Conservation (phyloP, 106 monocot species). For the Xerophyta viscosa region DNA sequence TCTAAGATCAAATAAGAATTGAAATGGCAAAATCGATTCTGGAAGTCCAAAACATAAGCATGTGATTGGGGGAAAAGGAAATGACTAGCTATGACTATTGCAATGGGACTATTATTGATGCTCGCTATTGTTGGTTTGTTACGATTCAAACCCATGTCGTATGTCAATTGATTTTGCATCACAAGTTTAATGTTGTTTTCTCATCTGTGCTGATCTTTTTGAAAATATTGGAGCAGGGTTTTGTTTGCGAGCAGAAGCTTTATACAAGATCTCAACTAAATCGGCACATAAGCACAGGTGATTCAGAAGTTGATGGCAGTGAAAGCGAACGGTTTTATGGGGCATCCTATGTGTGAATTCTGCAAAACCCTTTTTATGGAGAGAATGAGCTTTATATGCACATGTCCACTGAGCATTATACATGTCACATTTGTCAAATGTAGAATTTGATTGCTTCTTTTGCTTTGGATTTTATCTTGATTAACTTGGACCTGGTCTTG, state of each 20-base stretch:
- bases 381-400: conserved; percentile 94
- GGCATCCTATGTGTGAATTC: conserved; percentile 95
- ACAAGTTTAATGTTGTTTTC: too few relatives aligned
- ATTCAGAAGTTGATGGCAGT: conserved; percentile 90
- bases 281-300: conserved; percentile 69
- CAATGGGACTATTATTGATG: too few relatives aligned
- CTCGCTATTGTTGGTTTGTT: too few relatives aligned
- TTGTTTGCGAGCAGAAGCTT: conserved; percentile 96
- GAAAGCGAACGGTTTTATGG: conserved; percentile 84
- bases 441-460: conserved; percentile 8
- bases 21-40: too few relatives aligned
- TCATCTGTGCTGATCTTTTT: neutral
- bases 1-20: too few relatives aligned
- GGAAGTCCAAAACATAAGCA: too few relatives aligned
- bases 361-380: conserved; percentile 90
- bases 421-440: conserved; percentile 97
- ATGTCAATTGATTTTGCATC: too few relatives aligned
- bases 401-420: conserved; percentile 88
- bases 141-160: too few relatives aligned
- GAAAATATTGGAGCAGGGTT: conserved; percentile 40
- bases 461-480: neutral
- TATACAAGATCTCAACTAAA: conserved; percentile 76
- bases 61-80: too few relatives aligned
- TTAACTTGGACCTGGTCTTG: neutral
- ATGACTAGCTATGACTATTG: too few relatives aligned